These are phyloP conservation scores for Tubosaeta brunneosetosa DNA, from an alignment of 768 basidiomycete species.

Conservation along the genomic window DNA sequence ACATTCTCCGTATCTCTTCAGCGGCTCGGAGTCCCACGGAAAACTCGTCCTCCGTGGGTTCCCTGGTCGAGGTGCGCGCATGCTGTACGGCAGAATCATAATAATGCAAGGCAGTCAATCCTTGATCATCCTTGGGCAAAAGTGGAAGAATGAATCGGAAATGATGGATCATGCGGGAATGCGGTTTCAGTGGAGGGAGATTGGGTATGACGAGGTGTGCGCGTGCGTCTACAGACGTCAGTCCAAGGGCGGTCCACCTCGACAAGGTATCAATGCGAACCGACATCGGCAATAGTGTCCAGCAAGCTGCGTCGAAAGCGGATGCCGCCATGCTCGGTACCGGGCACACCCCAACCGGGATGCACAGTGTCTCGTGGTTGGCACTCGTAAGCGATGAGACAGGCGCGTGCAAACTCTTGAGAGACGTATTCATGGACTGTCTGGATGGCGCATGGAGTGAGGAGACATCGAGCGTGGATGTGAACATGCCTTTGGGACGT, in stretches of 20 bases:
- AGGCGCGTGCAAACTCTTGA: slow-evolving; percentile 73
- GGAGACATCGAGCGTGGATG: neutral
- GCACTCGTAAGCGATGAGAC: slow-evolving; percentile 66
- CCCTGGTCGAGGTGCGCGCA: slow-evolving; percentile 54
- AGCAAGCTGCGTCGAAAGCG: slow-evolving; percentile 67
- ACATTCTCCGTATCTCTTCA: slow-evolving; percentile 59
- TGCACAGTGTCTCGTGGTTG: slow-evolving; percentile 62
- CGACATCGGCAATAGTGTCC: slow-evolving; percentile 65
- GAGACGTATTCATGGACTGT: slow-evolving; percentile 61
- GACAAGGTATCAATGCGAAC: slow-evolving; percentile 35
- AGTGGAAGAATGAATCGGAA: slow-evolving; percentile 73
- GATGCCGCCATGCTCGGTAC: slow-evolving; percentile 54
- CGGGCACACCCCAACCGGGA: slow-evolving; percentile 73
- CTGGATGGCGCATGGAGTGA: slow-evolving; percentile 32
- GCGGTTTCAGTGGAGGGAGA: slow-evolving; percentile 64
- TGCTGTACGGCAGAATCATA: slow-evolving; percentile 76
- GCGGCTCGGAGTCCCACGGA: slow-evolving; percentile 58
- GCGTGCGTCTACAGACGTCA: slow-evolving; percentile 46
- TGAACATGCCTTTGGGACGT: slow-evolving; percentile 53
- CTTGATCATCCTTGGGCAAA: slow-evolving; percentile 52
- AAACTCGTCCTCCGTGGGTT: slow-evolving; percentile 67
- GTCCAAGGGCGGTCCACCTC: slow-evolving; percentile 4
- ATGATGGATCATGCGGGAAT: slow-evolving; percentile 74
- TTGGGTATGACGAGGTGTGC: slow-evolving; percentile 71
- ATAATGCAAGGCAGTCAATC: slow-evolving; percentile 65